Percentiles rank a stretch among this genome's conserved stretches.
phyloP scores from a whole-genome alignment of 148 eudicot genomes.

The Camellia japonica region DNA sequence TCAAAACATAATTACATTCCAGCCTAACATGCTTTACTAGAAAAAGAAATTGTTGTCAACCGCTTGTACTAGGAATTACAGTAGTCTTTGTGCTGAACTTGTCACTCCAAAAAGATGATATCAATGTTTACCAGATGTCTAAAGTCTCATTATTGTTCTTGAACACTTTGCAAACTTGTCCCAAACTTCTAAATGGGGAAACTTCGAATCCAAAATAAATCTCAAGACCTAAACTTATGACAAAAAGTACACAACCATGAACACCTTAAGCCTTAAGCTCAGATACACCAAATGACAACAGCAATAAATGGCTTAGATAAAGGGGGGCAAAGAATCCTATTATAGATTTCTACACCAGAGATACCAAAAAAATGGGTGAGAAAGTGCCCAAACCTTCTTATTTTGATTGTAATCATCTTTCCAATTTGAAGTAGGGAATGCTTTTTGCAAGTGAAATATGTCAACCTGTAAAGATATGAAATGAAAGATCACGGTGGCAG shows the following conservation, averaged over 20 bases:
- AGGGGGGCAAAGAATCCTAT: neutral
- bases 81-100: neutral
- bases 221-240: neutral
- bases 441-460: constrained; percentile 61
- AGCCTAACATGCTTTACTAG: neutral
- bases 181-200: neutral
- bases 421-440: constrained; percentile 71
- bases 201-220: neutral
- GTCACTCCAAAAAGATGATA: neutral
- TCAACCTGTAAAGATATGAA: constrained; percentile 58
- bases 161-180: neutral
- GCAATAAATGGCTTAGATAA: neutral
- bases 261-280: neutral
- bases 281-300: constrained; percentile 5
- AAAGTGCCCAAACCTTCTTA: constrained; percentile 55
- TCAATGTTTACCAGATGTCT: neutral
- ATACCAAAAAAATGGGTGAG: neutral
- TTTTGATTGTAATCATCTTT: constrained; percentile 66
- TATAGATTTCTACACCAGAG: neutral
- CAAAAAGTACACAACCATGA: neutral
- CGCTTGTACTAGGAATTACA: neutral
- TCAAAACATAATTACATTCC: neutral
- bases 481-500: neutral
- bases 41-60: neutral
- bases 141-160: neutral